Evolutionary conservation across 148 eudicot genomes (phyloP).

Genomic region (Suaeda aralocaspica): DNA sequence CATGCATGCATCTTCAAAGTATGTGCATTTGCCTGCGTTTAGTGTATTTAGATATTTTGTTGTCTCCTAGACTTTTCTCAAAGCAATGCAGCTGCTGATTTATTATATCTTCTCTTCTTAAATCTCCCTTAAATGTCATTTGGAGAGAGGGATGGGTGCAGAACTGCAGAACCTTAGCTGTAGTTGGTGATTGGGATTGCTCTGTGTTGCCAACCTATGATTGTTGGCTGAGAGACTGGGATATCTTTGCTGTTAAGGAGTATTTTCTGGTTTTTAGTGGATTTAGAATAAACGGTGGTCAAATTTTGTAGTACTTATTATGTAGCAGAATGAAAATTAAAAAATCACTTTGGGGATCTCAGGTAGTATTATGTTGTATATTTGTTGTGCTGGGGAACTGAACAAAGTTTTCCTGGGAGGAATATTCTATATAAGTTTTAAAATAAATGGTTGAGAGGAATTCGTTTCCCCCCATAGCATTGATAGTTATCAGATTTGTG

Average conservation of each 20-base stretch:
- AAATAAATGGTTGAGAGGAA: background rate
- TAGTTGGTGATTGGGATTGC: no score
- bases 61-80: background rate
- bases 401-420: background rate
- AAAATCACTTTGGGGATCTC: no score
- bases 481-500: background rate
- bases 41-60: background rate
- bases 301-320: no score
- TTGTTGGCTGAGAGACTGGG: background rate
- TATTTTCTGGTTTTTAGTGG: background rate
- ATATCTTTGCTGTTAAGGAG: no score
- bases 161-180: no score
- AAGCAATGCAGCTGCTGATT: no score
- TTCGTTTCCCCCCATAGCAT: no score
- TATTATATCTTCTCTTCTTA: no score
- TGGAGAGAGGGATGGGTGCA: no score
- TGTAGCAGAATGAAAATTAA: no score
- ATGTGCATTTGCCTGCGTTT: background rate
- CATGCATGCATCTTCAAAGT: background rate
- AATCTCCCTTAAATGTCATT: no score
- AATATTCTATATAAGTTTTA: background rate
- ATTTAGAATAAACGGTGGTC: background rate
- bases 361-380: background rate
- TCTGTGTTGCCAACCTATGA: background rate
- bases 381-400: background rate